phyloP scores from a whole-genome alignment of 1,284 basidiomycete genomes.

The Cutaneotrichosporon cyanovorans region DNA sequence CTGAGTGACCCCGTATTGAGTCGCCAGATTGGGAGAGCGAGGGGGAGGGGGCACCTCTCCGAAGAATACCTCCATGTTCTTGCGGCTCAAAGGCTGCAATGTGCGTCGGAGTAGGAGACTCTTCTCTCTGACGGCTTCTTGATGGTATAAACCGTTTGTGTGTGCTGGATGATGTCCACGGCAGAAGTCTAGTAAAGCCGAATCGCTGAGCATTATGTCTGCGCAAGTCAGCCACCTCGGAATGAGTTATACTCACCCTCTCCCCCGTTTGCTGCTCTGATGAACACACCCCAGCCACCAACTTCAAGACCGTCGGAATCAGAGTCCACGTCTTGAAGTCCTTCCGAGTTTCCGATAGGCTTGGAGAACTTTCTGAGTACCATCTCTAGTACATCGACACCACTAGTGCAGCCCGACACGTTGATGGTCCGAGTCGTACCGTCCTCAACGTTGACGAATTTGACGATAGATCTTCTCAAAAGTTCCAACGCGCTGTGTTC shows the following conservation, averaged over 20 bases:
- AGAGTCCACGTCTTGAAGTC: conserved; percentile 43
- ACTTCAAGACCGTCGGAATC: conserved; percentile 58
- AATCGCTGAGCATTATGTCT: conserved; percentile 71
- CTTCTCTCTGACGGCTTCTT: conserved; percentile 54
- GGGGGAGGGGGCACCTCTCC: conserved; percentile 51
- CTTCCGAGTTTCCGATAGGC: conserved; percentile 30
- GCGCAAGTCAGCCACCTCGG: neutral
- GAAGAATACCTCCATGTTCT: conserved; percentile 53
- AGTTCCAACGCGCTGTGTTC: conserved; percentile 53
- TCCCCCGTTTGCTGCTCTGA: conserved; percentile 55
- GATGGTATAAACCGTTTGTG: conserved; percentile 2
- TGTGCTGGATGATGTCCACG: conserved; percentile 65
- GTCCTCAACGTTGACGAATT: conserved; percentile 74
- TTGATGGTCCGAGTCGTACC: conserved; percentile 67
- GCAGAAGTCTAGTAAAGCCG: conserved; percentile 75
- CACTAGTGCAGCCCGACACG: conserved; percentile 66
- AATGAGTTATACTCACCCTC: conserved; percentile 48
- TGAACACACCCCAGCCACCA: conserved; percentile 78
- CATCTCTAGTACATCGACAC: conserved; percentile 74
- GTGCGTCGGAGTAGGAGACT: conserved; percentile 64
- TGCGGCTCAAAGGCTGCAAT: conserved; percentile 48
- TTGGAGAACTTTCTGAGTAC: conserved; percentile 83
- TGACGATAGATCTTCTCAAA: conserved; percentile 69
- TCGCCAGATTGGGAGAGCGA: conserved; percentile 49
- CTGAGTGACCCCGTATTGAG: conserved; percentile 36